Evolutionary conservation across 176 grass and related monocot genomes (phyloP).

Genomic region (Aegilops longissima): DNA sequence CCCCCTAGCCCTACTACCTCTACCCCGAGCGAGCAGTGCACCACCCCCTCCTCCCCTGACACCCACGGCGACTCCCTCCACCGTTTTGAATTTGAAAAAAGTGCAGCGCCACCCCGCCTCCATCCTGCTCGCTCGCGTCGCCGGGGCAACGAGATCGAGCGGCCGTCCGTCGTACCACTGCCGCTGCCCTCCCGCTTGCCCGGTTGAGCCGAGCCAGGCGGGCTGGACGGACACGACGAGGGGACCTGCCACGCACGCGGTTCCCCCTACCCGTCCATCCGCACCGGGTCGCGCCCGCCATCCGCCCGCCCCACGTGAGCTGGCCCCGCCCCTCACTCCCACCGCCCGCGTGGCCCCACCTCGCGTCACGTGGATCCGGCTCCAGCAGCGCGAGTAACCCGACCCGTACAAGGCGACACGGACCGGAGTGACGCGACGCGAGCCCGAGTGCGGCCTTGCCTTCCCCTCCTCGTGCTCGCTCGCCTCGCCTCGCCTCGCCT

Average conservation of each 20-base stretch:
- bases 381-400: background rate
- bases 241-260: background rate
- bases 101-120: background rate
- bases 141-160: background rate
- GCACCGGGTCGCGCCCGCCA: background rate
- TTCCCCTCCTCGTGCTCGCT: background rate
- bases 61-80: conserved; percentile 16
- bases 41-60: background rate
- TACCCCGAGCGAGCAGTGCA: background rate
- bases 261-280: background rate
- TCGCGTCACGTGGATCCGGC: background rate
- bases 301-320: background rate
- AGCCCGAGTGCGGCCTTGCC: background rate
- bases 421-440: background rate
- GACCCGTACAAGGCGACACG: background rate
- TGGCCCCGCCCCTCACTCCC: background rate
- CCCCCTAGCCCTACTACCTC: background rate
- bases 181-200: background rate
- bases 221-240: background rate
- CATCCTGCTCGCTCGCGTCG: background rate
- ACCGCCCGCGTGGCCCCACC: background rate
- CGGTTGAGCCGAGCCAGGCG: background rate
- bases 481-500: background rate
- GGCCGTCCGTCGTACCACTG: background rate
- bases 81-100: conserved; percentile 23